phyloP scores from a whole-genome alignment of 495 filamentous ascomycete species.

The Xylaria telfairii region DNA sequence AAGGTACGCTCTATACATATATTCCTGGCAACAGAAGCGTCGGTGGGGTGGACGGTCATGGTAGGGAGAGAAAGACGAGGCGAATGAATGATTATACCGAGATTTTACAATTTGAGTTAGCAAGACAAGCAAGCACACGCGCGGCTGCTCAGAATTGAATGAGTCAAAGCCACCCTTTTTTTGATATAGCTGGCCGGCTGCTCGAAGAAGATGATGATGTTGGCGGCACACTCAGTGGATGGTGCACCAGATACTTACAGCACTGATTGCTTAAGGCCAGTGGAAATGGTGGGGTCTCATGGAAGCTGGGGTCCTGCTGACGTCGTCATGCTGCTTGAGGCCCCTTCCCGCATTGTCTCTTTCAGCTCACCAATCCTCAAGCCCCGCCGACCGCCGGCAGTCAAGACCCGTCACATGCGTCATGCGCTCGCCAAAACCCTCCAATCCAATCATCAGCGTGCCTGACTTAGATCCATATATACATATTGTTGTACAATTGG shows the following conservation, averaged over 20 bases:
- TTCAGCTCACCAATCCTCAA: neutral
- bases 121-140: neutral
- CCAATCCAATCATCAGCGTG: constrained; percentile 11
- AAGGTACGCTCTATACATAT: neutral
- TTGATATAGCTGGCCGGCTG: neutral
- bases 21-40: neutral
- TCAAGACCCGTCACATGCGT: constrained; percentile 8
- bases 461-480: constrained; percentile 1
- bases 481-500: neutral
- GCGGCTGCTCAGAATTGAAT: neutral
- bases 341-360: constrained; percentile 1
- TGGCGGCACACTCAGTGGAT: neutral
- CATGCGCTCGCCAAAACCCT: neutral
- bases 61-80: neutral
- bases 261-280: constrained; percentile 6
- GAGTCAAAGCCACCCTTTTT: neutral
- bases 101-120: neutral
- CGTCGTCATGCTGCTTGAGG: constrained; percentile 13
- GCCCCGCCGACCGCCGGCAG: neutral
- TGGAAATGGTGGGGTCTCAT: constrained; percentile 19
- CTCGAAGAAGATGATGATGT: constrained; percentile 7
- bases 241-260: neutral
- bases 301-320: neutral
- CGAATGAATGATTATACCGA: neutral
- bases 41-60: constrained; percentile 11